These are phyloP conservation scores for Turnera subulata DNA, from an alignment of 345 rosid species.

Conservation along the genomic window DNA sequence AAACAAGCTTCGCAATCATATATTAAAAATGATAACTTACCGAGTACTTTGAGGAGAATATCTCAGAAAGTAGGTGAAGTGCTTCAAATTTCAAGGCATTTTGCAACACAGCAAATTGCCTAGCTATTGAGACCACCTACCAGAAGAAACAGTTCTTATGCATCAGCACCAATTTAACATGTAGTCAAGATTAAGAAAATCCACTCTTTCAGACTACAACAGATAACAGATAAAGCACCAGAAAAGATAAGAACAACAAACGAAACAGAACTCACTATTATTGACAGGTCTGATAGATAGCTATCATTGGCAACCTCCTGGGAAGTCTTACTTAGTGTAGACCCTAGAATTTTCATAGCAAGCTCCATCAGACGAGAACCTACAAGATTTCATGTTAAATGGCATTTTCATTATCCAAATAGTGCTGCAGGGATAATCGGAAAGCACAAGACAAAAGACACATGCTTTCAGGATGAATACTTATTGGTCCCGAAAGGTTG, in stretches of 20 bases:
- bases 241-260: neutral
- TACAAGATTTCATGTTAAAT: constrained; percentile 23
- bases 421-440: neutral
- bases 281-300: constrained; percentile 46
- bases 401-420: neutral
- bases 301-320: constrained; percentile 30
- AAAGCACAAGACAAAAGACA: neutral
- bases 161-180: neutral
- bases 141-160: too few relatives aligned
- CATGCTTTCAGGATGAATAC: neutral
- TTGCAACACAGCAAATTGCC: constrained; percentile 81
- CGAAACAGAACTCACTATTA: constrained; percentile 48
- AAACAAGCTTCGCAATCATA: neutral
- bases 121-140: constrained; percentile 55
- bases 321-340: constrained; percentile 46
- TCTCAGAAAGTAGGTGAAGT: constrained; percentile 67
- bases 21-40: constrained; percentile 27
- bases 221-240: neutral
- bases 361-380: constrained; percentile 74
- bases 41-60: constrained; percentile 55
- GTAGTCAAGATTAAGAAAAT: neutral
- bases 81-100: constrained; percentile 77
- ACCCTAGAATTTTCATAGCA: constrained; percentile 58
- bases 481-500: neutral
- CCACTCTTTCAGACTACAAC: neutral